phyloP scores from a whole-genome alignment of 208 protist genomes.

The Porcisia deanei region DNA sequence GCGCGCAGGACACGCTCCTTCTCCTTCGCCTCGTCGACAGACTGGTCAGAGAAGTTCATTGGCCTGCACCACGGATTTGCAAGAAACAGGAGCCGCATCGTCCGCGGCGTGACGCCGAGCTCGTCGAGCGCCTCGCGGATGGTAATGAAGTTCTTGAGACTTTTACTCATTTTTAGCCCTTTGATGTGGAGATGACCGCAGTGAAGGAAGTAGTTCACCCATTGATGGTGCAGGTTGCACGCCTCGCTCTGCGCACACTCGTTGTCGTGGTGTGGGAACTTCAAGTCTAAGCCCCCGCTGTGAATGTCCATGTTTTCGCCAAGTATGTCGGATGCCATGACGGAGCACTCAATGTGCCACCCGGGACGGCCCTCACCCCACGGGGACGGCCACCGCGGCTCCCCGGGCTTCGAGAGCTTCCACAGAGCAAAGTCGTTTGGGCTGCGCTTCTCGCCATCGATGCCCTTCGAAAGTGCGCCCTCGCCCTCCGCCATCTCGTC shows the following conservation, averaged over 20 bases:
- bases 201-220: slow-evolving; percentile 99
- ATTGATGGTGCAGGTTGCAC: slow-evolving; percentile 85
- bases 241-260: slow-evolving; percentile 98
- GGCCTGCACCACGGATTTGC: slow-evolving; percentile 88
- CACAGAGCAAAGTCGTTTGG: slow-evolving; percentile 98
- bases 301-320: slow-evolving; percentile 97
- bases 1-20: slow-evolving; percentile 80
- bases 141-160: slow-evolving; percentile 99
- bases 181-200: slow-evolving; percentile 98
- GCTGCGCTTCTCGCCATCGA: slow-evolving; percentile 88
- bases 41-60: slow-evolving; percentile 94
- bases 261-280: slow-evolving; percentile 99
- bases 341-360: slow-evolving; percentile 99
- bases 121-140: slow-evolving; percentile 90
- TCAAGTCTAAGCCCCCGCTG: slow-evolving; percentile 97
- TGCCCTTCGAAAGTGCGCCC: slow-evolving; percentile 54
- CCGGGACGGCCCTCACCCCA: slow-evolving; percentile 97
- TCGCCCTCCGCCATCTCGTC: slow-evolving; percentile 94
- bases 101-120: slow-evolving; percentile 63
- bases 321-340: slow-evolving; percentile 96
- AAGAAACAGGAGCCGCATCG: slow-evolving; percentile 96
- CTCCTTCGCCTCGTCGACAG: slow-evolving; percentile 84
- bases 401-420: slow-evolving; percentile 95
- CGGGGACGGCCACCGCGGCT: slow-evolving; percentile 95
- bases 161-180: slow-evolving; percentile 99